phyloP scores from a whole-genome alignment of 257 asterid species.

The Buddleja alternifolia region DNA sequence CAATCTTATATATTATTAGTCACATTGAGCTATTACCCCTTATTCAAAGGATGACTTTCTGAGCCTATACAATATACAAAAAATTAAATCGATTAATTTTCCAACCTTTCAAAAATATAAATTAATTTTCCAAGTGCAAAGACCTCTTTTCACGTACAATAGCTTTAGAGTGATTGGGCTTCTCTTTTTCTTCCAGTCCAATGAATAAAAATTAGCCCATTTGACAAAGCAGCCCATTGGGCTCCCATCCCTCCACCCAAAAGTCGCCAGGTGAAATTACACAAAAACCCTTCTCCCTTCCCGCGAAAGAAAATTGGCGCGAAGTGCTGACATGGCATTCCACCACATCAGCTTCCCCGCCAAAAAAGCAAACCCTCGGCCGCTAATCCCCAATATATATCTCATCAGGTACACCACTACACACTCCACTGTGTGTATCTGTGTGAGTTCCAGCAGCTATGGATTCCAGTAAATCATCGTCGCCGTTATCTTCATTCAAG shows the following conservation, averaged over 20 bases:
- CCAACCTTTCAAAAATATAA: too few species aligned
- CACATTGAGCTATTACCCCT: too few species aligned
- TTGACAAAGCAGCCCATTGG: background rate
- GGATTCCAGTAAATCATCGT: slow-evolving; percentile 46
- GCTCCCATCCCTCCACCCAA: background rate
- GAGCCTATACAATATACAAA: too few species aligned
- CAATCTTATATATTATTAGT: too few species aligned
- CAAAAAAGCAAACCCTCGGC: slow-evolving; percentile 41
- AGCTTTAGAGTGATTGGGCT: too few species aligned
- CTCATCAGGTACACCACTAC: background rate
- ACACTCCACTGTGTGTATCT: slow-evolving; percentile 17
- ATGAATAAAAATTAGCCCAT: too few species aligned
- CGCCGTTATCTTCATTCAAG: slow-evolving; percentile 41
- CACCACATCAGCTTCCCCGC: slow-evolving; percentile 61
- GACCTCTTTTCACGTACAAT: too few species aligned
- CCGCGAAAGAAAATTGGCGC: slow-evolving; percentile 66
- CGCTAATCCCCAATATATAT: slow-evolving; percentile 3
- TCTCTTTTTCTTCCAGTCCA: too few species aligned
- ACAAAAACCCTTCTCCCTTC: slow-evolving; percentile 36
- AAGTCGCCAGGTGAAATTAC: slow-evolving; percentile 8
- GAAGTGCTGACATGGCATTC: slow-evolving; percentile 41
- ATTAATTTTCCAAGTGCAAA: too few species aligned
- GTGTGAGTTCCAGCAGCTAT: slow-evolving; percentile 29
- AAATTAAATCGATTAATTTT: too few species aligned
- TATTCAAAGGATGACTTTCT: too few species aligned